A percentile compares a stretch with the other conserved stretches of the same genome.
Conservation (phyloP, 164 flowering plant species). For the Aristolochia californica region DNA sequence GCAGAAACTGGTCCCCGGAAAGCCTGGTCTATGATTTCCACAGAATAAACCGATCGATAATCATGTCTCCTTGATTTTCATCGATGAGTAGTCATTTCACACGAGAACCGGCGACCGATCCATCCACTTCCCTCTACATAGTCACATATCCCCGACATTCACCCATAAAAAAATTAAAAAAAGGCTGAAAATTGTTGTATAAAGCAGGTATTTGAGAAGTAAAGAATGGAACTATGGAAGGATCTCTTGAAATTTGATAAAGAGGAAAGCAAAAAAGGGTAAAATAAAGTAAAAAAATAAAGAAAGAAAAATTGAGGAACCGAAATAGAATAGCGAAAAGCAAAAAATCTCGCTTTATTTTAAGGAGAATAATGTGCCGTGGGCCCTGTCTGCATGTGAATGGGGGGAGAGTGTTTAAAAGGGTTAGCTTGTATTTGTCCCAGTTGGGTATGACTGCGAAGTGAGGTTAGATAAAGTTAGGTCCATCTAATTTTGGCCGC, state of each 20-base stretch:
- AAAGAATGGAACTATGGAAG: too few species aligned
- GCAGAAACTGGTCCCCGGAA: too few species aligned
- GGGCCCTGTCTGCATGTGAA: slow-evolving; percentile 2
- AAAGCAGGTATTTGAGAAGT: too few species aligned
- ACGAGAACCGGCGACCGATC: too few species aligned
- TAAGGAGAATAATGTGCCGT: slow-evolving; percentile 2
- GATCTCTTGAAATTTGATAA: slow-evolving; percentile 6
- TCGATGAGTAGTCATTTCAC: too few species aligned
- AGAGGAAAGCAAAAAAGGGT: slow-evolving; percentile 9
- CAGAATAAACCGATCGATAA: too few species aligned
- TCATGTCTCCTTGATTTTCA: too few species aligned
- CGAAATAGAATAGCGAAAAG: not conserved
- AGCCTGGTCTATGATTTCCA: too few species aligned
- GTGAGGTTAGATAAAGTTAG: slow-evolving; percentile 21
- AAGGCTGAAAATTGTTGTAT: too few species aligned
- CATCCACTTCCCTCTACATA: too few species aligned
- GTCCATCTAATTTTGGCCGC: slow-evolving; percentile 28
- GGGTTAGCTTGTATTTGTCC: slow-evolving; percentile 8
- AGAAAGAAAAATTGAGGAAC: not conserved
- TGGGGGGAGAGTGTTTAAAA: slow-evolving; percentile 7
- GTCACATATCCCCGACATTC: too few species aligned
- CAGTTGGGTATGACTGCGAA: slow-evolving; percentile 27
- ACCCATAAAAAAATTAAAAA: too few species aligned
- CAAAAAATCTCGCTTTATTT: not conserved
- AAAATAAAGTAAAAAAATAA: not conserved